phyloP scores from a whole-genome alignment of 257 asterid species.

The Datura wrightii region DNA sequence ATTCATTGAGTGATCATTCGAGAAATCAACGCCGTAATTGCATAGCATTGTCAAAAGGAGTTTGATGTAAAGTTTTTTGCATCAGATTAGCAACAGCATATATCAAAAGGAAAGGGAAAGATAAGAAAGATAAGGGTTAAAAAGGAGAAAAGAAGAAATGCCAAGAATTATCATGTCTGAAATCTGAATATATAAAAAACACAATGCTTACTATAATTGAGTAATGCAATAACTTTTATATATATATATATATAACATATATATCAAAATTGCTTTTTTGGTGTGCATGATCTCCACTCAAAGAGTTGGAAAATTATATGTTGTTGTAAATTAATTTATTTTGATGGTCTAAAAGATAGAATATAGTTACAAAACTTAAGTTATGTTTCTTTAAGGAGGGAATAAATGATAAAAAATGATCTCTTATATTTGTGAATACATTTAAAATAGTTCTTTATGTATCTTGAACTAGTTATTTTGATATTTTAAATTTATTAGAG shows the following conservation, averaged over 20 bases:
- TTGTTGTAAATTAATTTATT: too few species aligned
- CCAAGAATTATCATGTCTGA: constrained; percentile 42
- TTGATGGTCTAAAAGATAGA: too few species aligned
- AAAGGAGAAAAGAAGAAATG: constrained; percentile 31
- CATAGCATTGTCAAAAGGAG: constrained; percentile 27
- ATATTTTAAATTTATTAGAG: too few species aligned
- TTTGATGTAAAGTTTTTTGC: constrained; percentile 42
- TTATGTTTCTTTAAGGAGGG: too few species aligned
- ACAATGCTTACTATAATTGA: constrained; percentile 32
- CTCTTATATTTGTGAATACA: too few species aligned
- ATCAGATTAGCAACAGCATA: constrained; percentile 64
- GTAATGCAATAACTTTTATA: constrained; percentile 33
- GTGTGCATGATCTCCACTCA: constrained; percentile 52
- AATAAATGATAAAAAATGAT: too few species aligned
- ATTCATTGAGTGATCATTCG: background rate
- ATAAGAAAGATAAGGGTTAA: background rate
- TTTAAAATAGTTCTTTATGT: too few species aligned
- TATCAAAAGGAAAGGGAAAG: constrained; percentile 37
- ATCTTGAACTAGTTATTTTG: too few species aligned
- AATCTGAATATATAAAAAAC: constrained; percentile 22
- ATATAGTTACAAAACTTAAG: too few species aligned
- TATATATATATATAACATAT: too few species aligned
- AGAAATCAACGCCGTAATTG: background rate
- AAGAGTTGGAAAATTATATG: constrained; percentile 39
- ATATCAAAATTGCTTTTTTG: constrained; percentile 9